phyloP scores from a whole-genome alignment of 768 basidiomycete species.

The Termitomyces sp. region DNA sequence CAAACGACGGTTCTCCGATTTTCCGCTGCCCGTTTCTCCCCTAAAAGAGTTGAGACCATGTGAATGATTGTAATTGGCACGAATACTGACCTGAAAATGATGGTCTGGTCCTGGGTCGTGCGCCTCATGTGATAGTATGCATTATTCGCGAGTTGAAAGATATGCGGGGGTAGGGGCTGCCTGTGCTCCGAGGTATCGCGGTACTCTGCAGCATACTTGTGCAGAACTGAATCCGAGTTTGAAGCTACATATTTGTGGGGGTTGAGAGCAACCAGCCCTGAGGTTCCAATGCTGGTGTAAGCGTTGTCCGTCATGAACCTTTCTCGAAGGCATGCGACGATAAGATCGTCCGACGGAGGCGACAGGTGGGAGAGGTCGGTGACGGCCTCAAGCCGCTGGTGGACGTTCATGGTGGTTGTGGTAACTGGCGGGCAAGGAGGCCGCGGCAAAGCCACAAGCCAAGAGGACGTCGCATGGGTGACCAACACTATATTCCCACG shows the following conservation, averaged over 20 bases:
- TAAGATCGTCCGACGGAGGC: conserved; percentile 72
- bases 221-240: conserved; percentile 78
- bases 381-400: conserved; percentile 68
- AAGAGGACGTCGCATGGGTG: conserved; percentile 7
- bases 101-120: conserved; percentile 88
- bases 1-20: conserved; percentile 87
- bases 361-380: conserved; percentile 65
- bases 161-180: conserved; percentile 68
- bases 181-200: conserved; percentile 65
- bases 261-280: conserved; percentile 80
- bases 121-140: conserved; percentile 95
- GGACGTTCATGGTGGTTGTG: conserved; percentile 33
- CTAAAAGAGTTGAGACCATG: conserved; percentile 31
- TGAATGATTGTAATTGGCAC: not conserved
- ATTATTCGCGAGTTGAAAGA: conserved; percentile 88
- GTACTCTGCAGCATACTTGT: conserved; percentile 85
- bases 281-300: conserved; percentile 70
- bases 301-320: conserved; percentile 81
- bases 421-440: conserved; percentile 18
- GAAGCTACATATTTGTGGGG: conserved; percentile 86
- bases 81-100: conserved; percentile 73
- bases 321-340: conserved; percentile 81
- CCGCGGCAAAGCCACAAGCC: conserved; percentile 1
- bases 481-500: conserved; percentile 14
- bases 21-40: conserved; percentile 90